phyloP scores from a whole-genome alignment of 2,329 filamentous ascomycete genomes.

The Exserohilum rostratum region DNA sequence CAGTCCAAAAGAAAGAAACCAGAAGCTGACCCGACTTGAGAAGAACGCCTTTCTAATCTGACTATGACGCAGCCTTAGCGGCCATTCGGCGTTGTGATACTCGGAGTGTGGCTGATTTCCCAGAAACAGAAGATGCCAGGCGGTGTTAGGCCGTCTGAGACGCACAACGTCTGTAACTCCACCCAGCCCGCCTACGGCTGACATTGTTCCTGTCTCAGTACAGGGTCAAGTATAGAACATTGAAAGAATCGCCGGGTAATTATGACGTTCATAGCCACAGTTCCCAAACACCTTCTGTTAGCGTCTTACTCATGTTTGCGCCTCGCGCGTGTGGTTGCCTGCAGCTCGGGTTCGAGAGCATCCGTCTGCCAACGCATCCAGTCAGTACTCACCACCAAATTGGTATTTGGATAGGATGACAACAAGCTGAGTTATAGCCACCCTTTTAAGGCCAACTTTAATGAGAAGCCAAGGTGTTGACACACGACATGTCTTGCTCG shows the following conservation, averaged over 20 bases:
- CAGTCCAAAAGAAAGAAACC: conserved; percentile 15
- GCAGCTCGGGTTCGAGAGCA: not conserved
- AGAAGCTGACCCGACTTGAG: conserved; percentile 9
- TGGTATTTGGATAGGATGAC: not conserved
- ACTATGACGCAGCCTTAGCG: conserved; percentile 13
- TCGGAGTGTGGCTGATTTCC: conserved; percentile 30
- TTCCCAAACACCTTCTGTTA: not conserved
- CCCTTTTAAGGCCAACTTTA: not conserved
- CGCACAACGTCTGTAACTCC: conserved; percentile 28
- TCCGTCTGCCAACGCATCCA: not conserved
- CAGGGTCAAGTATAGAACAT: not conserved
- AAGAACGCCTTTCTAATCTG: not conserved
- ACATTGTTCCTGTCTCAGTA: conserved; percentile 19
- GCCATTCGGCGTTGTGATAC: conserved; percentile 20
- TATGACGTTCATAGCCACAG: not conserved
- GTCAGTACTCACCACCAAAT: too few species aligned
- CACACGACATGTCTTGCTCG: not conserved
- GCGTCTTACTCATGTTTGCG: not conserved
- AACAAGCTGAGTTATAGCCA: not conserved
- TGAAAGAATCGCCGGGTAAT: not conserved
- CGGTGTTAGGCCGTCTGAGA: conserved; percentile 27
- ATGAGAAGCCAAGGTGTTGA: not conserved
- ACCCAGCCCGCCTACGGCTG: conserved; percentile 22
- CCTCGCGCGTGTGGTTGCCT: not conserved
- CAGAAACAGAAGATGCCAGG: conserved; percentile 12